Evolutionary conservation across 1,284 basidiomycete genomes (phyloP), one percentile per base, ranked within the genome.

Genomic region (Ustilago lituana): DNA sequence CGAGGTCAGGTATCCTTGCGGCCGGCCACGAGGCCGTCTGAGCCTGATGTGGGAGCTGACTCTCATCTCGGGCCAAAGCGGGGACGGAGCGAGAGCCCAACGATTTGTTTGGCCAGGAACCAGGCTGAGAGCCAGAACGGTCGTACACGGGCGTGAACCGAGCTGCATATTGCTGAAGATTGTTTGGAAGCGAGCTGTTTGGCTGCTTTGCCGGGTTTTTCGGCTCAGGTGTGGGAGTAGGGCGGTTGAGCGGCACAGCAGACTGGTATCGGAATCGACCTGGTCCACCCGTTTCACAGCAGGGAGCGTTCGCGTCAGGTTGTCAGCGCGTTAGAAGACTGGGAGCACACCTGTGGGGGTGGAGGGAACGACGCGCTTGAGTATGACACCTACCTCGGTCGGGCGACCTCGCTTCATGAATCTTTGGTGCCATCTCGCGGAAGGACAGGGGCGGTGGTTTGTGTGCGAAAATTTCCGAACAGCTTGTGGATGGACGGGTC

Each of bases 401-500:
- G 2, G 37, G 22, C 9, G 43, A 22, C 9, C 32, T 41, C 15
- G 22, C 7, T 19, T 19, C 36, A 2, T 22, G 39, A 15, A 29
- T 23, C 4, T 15, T 17, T 2, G 64, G 64, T 2, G 36, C 23
- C 26, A 50, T 57, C 19, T 31, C 39, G 17, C 54, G 38, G n/a
- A 56, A 63, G 3, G 58, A 6, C 1, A 40, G 3, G 9, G 41
- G 37, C n/a, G 58, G 57, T 19, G 55, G 50, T 39, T 56, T 53
- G 47, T 47, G 60, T 2, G 66, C 60, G n/a, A 69, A 69, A 6
- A 56, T 12, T 4, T 55, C 51, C 10, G 66, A 69, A 12, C 17
- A 58, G n/a, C 40, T 23, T 5, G 60, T 56, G 17, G 55, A 55
- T 6, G 55, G 48, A 27, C 52, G 55, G 15, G 29, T 39, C 11